Percentiles rank a stretch among this genome's conserved stretches.
These are phyloP conservation scores for Tulasnella sp. DNA, from an alignment of 768 basidiomycete genomes.

Conservation along the genomic window DNA sequence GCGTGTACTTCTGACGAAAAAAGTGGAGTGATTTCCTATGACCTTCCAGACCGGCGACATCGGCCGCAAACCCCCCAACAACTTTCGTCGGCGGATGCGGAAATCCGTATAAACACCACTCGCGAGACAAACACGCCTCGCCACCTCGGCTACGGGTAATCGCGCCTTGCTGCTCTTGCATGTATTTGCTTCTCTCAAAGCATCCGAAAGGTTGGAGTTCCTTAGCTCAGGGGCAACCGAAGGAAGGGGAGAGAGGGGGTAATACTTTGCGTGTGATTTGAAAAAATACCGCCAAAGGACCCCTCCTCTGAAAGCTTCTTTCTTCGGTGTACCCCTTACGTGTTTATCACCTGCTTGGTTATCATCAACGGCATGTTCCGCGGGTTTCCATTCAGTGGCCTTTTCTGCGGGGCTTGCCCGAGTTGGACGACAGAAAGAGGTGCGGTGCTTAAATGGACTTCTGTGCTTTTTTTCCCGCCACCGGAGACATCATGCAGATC, in stretches of 20 bases:
- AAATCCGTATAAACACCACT: slow-evolving; percentile 12
- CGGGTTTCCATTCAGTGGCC: background rate
- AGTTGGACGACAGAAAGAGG: background rate
- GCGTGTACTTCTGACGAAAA: background rate
- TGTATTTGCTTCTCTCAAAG: background rate
- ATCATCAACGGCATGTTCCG: background rate
- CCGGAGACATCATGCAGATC: background rate
- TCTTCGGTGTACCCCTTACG: slow-evolving; percentile 1
- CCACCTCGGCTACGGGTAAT: background rate
- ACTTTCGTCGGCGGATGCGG: background rate
- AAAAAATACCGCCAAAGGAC: background rate
- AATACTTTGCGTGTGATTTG: background rate
- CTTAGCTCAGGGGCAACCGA: background rate
- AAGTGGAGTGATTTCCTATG: background rate
- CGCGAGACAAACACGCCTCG: background rate
- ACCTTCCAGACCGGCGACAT: background rate
- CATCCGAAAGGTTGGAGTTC: background rate
- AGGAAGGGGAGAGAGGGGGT: background rate
- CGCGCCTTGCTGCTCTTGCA: slow-evolving; percentile 1
- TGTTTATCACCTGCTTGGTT: slow-evolving; percentile 2
- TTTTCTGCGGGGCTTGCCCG: background rate
- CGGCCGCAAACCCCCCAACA: background rate
- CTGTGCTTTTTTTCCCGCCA: background rate
- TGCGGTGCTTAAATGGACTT: background rate
- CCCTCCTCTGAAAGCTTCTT: slow-evolving; percentile 1